Percentiles rank a stretch among this genome's conserved stretches.
These are phyloP conservation scores for Rubia yunnanensis DNA, from an alignment of 257 asterid species.

Conservation along the genomic window DNA sequence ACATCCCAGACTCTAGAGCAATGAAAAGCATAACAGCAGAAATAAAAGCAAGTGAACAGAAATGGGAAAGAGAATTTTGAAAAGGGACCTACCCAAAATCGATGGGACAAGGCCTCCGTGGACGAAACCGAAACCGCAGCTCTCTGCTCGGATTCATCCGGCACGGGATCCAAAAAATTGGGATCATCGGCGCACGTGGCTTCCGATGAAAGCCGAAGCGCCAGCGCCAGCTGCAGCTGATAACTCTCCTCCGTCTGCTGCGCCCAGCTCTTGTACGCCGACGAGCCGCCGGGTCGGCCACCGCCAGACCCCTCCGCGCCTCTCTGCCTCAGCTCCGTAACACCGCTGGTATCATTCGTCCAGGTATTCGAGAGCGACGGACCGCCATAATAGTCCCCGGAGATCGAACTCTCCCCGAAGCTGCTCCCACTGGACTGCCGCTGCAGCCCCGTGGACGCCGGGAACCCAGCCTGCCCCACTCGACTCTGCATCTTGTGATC, in stretches of 20 bases:
- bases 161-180: constrained; percentile 64
- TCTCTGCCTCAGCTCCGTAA: constrained; percentile 40
- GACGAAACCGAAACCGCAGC: constrained; percentile 35
- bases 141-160: constrained; percentile 37
- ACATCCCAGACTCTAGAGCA: neutral
- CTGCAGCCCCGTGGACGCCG: constrained; percentile 53
- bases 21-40: neutral
- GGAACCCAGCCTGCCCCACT: constrained; percentile 40
- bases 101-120: constrained; percentile 66
- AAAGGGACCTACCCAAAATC: constrained; percentile 66
- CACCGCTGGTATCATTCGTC: constrained; percentile 29
- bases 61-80: neutral
- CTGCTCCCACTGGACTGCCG: constrained; percentile 95
- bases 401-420: constrained; percentile 74
- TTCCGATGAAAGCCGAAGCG: constrained; percentile 80
- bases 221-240: constrained; percentile 85
- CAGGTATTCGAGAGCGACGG: constrained; percentile 47
- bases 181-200: constrained; percentile 82
- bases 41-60: neutral
- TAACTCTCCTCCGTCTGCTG: constrained; percentile 98
- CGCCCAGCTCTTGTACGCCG: constrained; percentile 86
- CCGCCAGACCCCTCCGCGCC: constrained; percentile 34
- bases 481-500: constrained; percentile 61
- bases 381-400: constrained; percentile 55
- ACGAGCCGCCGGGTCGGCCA: constrained; percentile 42